Evolutionary conservation across 352 stramenopile species (phyloP).

Genomic region (Peronospora tabacina): DNA sequence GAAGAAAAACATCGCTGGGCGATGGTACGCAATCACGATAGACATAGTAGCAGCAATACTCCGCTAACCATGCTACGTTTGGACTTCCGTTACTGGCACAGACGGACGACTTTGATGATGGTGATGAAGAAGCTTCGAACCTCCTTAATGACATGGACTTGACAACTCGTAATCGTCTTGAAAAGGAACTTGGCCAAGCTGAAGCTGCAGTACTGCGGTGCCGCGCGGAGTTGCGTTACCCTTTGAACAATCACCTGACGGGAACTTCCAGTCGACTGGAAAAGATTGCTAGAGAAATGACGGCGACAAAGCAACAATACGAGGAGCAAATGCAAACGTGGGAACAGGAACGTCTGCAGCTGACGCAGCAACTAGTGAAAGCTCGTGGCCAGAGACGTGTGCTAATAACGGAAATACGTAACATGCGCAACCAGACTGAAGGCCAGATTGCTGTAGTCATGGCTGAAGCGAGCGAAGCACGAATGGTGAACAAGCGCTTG

Average conservation of each 20-base stretch:
- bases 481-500: slow-evolving; percentile 78
- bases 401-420: slow-evolving; percentile 67
- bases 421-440: slow-evolving; percentile 67
- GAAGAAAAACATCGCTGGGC: slow-evolving; percentile 84
- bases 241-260: slow-evolving; percentile 65
- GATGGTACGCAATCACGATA: slow-evolving; percentile 35
- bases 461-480: slow-evolving; percentile 73
- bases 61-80: slow-evolving; percentile 2
- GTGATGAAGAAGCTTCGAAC: slow-evolving; percentile 24
- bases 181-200: slow-evolving; percentile 65
- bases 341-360: slow-evolving; percentile 41
- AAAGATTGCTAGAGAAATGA: slow-evolving; percentile 69
- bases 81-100: slow-evolving; percentile 13
- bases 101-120: slow-evolving; percentile 57
- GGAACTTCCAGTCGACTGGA: slow-evolving; percentile 65
- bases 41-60: background rate
- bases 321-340: slow-evolving; percentile 53
- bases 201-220: slow-evolving; percentile 62
- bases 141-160: slow-evolving; percentile 41
- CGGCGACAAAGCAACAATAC: slow-evolving; percentile 55
- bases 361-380: slow-evolving; percentile 71
- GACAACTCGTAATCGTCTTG: slow-evolving; percentile 37
- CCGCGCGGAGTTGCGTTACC: slow-evolving; percentile 70
- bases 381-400: slow-evolving; percentile 72
- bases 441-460: slow-evolving; percentile 75